These are phyloP conservation scores for Talaromyces sp. DNA, from an alignment of 2,329 filamentous ascomycete species.

Conservation along the genomic window DNA sequence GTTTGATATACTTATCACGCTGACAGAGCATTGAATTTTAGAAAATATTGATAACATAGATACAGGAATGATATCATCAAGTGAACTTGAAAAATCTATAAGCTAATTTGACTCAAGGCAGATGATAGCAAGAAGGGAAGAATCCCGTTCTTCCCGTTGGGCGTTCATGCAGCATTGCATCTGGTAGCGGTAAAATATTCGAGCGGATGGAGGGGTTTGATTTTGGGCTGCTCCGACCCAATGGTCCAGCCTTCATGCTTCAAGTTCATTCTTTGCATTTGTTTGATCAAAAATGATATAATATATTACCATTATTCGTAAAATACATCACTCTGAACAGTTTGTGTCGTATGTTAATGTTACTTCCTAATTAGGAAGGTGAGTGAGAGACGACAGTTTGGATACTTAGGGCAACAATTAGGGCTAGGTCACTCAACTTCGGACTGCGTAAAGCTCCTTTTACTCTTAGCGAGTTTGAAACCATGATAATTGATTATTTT, in stretches of 20 bases:
- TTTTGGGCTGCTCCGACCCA: not conserved
- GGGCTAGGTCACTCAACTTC: not conserved
- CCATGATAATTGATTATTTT: too few species aligned
- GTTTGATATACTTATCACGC: not conserved
- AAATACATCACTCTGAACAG: not conserved
- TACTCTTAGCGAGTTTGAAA: not conserved
- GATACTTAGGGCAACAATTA: not conserved
- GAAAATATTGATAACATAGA: not conserved
- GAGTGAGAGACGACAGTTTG: not conserved
- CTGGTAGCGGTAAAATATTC: not conserved
- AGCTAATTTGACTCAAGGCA: not conserved
- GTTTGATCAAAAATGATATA: not conserved
- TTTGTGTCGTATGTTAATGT: not conserved
- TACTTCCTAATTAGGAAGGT: not conserved
- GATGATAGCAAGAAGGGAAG: not conserved
- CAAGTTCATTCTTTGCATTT: not conserved
- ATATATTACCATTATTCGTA: not conserved
- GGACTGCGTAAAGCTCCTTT: not conserved
- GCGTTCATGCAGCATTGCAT: slow-evolving; percentile 15
- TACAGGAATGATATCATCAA: not conserved
- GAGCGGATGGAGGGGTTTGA: not conserved
- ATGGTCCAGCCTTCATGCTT: not conserved
- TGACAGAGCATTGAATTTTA: not conserved
- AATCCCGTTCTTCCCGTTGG: not conserved
- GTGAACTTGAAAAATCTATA: not conserved